Conservation (phyloP, 176 grass and related monocot species). For the Chloris gayana region DNA sequence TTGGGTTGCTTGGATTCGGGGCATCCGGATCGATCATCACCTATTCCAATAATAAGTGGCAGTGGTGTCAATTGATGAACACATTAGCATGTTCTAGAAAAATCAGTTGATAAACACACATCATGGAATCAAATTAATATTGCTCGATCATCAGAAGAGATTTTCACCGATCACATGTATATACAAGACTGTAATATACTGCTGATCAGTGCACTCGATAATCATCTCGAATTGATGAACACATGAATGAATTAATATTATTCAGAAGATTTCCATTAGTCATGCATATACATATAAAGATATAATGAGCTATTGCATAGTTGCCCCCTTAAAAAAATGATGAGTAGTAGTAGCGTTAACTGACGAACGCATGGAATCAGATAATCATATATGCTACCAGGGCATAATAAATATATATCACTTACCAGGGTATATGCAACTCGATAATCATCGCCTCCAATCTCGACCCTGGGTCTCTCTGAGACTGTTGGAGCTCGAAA, state of each 20-base stretch:
- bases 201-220: no score
- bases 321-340: no score
- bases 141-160: no score
- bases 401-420: background rate
- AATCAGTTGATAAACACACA: no score
- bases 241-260: background rate
- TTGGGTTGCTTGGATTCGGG: slow-evolving; percentile 81
- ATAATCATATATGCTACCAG: background rate
- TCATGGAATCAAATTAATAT: no score
- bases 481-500: slow-evolving; percentile 43
- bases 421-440: slow-evolving; percentile 69
- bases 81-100: no score
- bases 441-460: slow-evolving; percentile 63
- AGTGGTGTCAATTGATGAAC: background rate
- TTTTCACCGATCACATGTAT: no score
- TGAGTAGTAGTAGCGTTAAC: no score
- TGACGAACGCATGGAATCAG: background rate
- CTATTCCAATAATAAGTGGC: slow-evolving; percentile 35
- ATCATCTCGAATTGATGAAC: no score
- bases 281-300: no score
- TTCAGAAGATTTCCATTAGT: background rate
- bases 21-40: slow-evolving; percentile 94
- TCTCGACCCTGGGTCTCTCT: slow-evolving; percentile 50
- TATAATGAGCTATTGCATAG: no score
- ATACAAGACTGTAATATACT: no score